phyloP scores from a whole-genome alignment of 495 filamentous ascomycete genomes.

The Penicillium desertorum region DNA sequence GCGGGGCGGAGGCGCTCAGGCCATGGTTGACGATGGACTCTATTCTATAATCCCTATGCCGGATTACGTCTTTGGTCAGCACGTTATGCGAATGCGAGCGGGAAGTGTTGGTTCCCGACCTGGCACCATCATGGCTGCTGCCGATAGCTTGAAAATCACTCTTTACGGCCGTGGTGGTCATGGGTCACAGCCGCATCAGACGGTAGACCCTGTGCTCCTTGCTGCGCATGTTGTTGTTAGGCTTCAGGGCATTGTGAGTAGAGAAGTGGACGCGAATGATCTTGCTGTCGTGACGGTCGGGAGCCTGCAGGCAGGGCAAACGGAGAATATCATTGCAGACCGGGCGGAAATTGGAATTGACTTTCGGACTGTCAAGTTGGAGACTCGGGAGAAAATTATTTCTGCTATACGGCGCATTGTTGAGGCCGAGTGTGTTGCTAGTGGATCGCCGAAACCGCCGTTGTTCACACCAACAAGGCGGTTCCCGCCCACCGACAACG shows the following conservation, averaged over 20 bases:
- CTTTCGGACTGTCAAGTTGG: constrained; percentile 43
- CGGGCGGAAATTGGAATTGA: constrained; percentile 49
- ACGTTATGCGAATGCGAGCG: constrained; percentile 50
- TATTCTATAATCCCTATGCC: constrained; percentile 50
- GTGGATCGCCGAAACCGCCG: constrained; percentile 46
- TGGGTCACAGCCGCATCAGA: constrained; percentile 50
- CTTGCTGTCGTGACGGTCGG: constrained; percentile 53
- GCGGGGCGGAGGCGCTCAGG: constrained; percentile 49
- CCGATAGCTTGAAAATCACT: constrained; percentile 52
- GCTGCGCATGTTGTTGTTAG: constrained; percentile 49
- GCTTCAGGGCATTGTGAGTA: constrained; percentile 51
- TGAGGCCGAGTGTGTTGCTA: constrained; percentile 50
- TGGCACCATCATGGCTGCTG: constrained; percentile 48
- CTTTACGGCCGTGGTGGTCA: constrained; percentile 55
- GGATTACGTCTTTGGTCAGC: constrained; percentile 52
- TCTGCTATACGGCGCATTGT: constrained; percentile 48
- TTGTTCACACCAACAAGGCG: constrained; percentile 43
- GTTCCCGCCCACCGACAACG: constrained; percentile 49
- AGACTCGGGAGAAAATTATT: constrained; percentile 41
- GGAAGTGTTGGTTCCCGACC: constrained; percentile 41
- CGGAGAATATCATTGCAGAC: constrained; percentile 55
- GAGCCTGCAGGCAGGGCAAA: constrained; percentile 50
- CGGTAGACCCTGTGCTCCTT: constrained; percentile 52
- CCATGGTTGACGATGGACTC: constrained; percentile 55
- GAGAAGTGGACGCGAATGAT: constrained; percentile 50